Percentiles rank a stretch among this genome's conserved stretches.
Evolutionary conservation across 371 early-diverging fungal genomes (phyloP).

Genomic region (Apophysomyces variabilis): DNA sequence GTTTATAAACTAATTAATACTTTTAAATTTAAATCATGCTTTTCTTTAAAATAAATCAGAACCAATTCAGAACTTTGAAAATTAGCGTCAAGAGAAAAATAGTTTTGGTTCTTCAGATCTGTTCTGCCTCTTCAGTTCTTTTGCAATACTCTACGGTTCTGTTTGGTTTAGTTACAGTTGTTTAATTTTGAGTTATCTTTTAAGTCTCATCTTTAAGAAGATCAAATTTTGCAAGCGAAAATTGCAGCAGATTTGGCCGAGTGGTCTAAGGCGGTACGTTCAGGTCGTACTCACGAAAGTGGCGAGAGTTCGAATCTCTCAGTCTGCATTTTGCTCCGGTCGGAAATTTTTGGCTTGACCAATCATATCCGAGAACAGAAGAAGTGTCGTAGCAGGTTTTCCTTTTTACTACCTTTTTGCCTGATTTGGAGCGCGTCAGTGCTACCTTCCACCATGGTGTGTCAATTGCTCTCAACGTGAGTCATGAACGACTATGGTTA

Average conservation of each 20-base stretch:
- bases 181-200: too few species aligned
- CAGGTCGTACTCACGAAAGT: slow-evolving; percentile 43
- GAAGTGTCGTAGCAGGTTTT: neutral
- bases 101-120: too few species aligned
- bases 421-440: neutral
- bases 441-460: neutral
- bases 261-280: slow-evolving; percentile 43
- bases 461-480: neutral
- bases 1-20: too few species aligned
- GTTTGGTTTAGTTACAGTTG: neutral
- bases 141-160: too few species aligned
- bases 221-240: neutral
- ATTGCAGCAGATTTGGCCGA: slow-evolving; percentile 32
- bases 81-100: too few species aligned
- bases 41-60: too few species aligned
- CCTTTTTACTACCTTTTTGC: neutral
- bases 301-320: slow-evolving; percentile 44
- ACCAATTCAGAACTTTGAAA: too few species aligned
- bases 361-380: too few species aligned
- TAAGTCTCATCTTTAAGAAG: neutral
- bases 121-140: too few species aligned
- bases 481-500: too few species aligned
- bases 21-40: too few species aligned
- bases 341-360: neutral
- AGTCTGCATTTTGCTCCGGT: slow-evolving; percentile 19